Evolutionary conservation across 768 basidiomycete genomes (phyloP).

Genomic region (Lanmaoa rubissima): DNA sequence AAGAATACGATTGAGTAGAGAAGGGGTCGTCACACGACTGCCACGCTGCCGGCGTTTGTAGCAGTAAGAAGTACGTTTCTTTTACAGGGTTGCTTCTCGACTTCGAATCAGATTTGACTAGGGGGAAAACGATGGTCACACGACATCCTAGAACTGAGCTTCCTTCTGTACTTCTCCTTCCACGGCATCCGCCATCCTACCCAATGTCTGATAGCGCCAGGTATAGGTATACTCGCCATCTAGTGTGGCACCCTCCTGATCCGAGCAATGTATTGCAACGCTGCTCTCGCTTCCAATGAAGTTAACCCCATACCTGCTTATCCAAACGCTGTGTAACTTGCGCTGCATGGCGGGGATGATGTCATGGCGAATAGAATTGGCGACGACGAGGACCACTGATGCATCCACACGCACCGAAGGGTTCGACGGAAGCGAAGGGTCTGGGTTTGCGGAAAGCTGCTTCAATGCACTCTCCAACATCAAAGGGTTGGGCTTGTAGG

Average conservation of each 20-base stretch:
- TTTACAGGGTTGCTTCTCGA: constrained; percentile 3
- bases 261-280: constrained; percentile 31
- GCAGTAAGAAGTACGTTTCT: not conserved
- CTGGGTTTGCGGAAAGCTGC: constrained; percentile 24
- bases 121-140: not conserved
- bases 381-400: constrained; percentile 56
- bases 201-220: constrained; percentile 59
- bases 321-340: constrained; percentile 64
- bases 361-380: constrained; percentile 67
- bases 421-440: constrained; percentile 19
- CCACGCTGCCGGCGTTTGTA: not conserved
- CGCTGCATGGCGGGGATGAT: constrained; percentile 57
- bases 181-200: constrained; percentile 59
- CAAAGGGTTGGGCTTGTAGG: constrained; percentile 62
- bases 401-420: constrained; percentile 31
- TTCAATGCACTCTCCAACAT: constrained; percentile 35
- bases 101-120: not conserved
- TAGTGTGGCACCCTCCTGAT: constrained; percentile 14
- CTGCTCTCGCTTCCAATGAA: constrained; percentile 36
- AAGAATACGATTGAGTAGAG: not conserved
- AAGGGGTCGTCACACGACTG: not conserved
- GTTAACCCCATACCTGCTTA: constrained; percentile 43
- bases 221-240: constrained; percentile 36
- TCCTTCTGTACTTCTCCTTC: constrained; percentile 35
- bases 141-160: not conserved